Evolutionary conservation across 1,139 yeast species (phyloP).

Genomic region (Taphrina flavorubra): DNA sequence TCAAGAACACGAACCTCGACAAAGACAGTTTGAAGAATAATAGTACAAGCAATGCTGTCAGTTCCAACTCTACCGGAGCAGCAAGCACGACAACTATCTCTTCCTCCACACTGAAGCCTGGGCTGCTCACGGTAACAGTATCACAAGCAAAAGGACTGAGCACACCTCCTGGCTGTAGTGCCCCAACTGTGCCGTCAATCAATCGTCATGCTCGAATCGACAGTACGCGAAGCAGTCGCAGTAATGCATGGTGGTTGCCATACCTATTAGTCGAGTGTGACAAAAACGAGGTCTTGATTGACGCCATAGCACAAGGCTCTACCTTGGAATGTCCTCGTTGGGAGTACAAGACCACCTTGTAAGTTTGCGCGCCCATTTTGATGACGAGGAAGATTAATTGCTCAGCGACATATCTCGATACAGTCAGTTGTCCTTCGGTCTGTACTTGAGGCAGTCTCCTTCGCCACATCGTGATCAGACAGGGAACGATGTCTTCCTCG

Average conservation of each 20-base stretch:
- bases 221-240: conserved; percentile 32
- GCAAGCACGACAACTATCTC: conserved; percentile 19
- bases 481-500: conserved; percentile 52
- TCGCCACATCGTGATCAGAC: conserved; percentile 35
- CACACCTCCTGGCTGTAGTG: conserved; percentile 61
- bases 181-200: conserved; percentile 44
- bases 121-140: conserved; percentile 71
- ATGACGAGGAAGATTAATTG: conserved; percentile 58
- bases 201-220: conserved; percentile 43
- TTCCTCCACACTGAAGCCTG: conserved; percentile 60
- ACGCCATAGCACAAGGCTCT: conserved; percentile 55
- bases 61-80: neutral
- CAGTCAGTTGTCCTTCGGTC: conserved; percentile 40
- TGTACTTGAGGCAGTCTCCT: conserved; percentile 40
- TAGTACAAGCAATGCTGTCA: neutral
- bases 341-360: conserved; percentile 89
- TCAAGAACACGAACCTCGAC: conserved; percentile 34
- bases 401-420: conserved; percentile 47
- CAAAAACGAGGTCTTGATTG: conserved; percentile 77
- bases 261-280: conserved; percentile 57
- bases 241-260: conserved; percentile 46
- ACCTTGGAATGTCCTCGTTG: conserved; percentile 66
- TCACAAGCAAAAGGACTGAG: conserved; percentile 66
- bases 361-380: conserved; percentile 62
- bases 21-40: conserved; percentile 21